phyloP scores from a whole-genome alignment of 257 asterid species.

The Solanum microdontum region DNA sequence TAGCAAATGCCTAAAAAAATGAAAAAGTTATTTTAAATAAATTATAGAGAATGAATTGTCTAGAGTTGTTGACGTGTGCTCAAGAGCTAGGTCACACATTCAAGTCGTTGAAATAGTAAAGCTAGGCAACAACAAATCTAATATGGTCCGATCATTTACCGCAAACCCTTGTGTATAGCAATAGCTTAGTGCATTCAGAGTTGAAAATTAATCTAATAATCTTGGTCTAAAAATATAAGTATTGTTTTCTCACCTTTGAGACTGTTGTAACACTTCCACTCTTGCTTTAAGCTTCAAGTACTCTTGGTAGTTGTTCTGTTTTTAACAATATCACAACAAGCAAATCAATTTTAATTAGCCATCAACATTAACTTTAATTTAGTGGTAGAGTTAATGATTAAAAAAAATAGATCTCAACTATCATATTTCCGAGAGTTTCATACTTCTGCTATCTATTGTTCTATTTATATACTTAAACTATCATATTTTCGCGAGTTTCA shows the following conservation, averaged over 20 bases:
- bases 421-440: not conserved
- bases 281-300: conserved; percentile 49
- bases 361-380: not conserved
- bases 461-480: not conserved
- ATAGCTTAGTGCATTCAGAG: not conserved
- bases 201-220: not conserved
- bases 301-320: conserved; percentile 44
- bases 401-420: not conserved
- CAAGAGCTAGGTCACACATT: not conserved
- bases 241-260: conserved; percentile 47
- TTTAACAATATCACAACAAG: not conserved
- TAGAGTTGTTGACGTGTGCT: not conserved
- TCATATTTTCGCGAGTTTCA: not conserved
- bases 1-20: conserved; percentile 32
- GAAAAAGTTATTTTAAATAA: not conserved
- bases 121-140: not conserved
- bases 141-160: not conserved
- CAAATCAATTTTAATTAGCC: not conserved
- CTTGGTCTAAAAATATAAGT: not conserved
- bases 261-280: conserved; percentile 47
- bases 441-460: not conserved
- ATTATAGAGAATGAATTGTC: not conserved
- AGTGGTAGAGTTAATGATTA: not conserved
- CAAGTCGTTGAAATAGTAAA: not conserved
- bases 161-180: rapidly evolving